Conservation (phyloP, 1,139 yeast genomes). For the Debaryomyces udenii region DNA sequence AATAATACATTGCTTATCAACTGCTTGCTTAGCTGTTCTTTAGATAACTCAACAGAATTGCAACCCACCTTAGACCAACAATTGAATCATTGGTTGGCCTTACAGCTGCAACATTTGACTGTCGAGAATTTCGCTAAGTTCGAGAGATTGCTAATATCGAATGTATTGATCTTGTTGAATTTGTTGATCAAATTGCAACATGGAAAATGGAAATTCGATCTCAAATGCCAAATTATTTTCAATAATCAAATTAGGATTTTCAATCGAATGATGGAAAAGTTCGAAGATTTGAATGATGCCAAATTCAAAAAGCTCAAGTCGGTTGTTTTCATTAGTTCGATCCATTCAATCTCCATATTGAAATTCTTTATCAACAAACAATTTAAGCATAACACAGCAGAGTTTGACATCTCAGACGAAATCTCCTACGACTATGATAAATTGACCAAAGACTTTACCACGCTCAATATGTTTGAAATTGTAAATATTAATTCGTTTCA, state of each 20-base stretch:
- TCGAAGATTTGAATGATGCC: slow-evolving; percentile 16
- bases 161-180: slow-evolving; percentile 31
- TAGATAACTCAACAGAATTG: slow-evolving; percentile 18
- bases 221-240: slow-evolving; percentile 21
- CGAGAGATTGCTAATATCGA: slow-evolving; percentile 32
- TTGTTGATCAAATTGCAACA: slow-evolving; percentile 21
- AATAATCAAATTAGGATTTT: slow-evolving; percentile 39
- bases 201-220: slow-evolving; percentile 13
- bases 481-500: slow-evolving; percentile 29
- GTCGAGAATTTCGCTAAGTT: slow-evolving; percentile 22
- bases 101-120: slow-evolving; percentile 19
- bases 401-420: slow-evolving; percentile 16
- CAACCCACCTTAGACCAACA: slow-evolving; percentile 26
- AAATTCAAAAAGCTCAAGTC: slow-evolving; percentile 20
- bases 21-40: slow-evolving; percentile 37
- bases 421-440: slow-evolving; percentile 19
- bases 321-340: slow-evolving; percentile 27
- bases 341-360: slow-evolving; percentile 36
- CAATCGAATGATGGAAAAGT: slow-evolving; percentile 28
- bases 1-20: slow-evolving; percentile 29
- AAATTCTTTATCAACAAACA: slow-evolving; percentile 32
- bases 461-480: slow-evolving; percentile 31
- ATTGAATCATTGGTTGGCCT: slow-evolving; percentile 27
- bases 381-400: slow-evolving; percentile 4
- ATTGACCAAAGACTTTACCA: slow-evolving; percentile 13